These are phyloP conservation scores for Evernia prunastri DNA, from an alignment of 495 filamentous ascomycete genomes.

Conservation along the genomic window DNA sequence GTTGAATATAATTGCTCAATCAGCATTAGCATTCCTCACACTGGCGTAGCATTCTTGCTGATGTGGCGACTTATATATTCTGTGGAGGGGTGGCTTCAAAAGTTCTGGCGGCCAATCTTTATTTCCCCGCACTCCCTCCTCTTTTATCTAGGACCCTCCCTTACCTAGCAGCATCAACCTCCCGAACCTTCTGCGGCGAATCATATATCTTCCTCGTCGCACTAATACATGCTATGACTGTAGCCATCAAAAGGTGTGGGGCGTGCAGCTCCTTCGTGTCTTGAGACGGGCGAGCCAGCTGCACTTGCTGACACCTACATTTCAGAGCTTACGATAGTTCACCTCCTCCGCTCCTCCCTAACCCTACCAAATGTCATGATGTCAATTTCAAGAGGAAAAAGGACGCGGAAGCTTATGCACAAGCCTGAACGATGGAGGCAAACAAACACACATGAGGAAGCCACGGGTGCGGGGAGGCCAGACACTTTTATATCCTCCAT, in stretches of 20 bases:
- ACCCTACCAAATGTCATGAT: conserved; percentile 1
- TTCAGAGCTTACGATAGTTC: neutral
- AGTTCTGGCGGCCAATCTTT: no score
- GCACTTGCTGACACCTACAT: neutral
- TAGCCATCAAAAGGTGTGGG: neutral
- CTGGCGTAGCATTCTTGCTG: neutral
- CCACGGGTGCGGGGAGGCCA: neutral
- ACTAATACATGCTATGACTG: neutral
- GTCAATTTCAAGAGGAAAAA: neutral
- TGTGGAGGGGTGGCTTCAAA: no score
- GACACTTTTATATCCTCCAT: neutral
- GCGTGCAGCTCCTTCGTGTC: neutral
- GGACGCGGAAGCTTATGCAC: neutral
- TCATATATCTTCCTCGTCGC: neutral
- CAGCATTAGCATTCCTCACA: neutral
- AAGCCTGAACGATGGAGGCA: neutral
- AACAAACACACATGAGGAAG: neutral
- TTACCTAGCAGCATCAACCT: neutral
- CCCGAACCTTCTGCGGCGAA: neutral
- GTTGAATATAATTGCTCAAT: neutral
- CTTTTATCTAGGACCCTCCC: no score
- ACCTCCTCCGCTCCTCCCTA: neutral
- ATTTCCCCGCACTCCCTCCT: neutral
- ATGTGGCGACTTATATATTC: no score
- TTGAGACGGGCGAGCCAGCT: neutral